Evolutionary conservation across 2,329 filamentous ascomycete species (phyloP), one percentile per base, ranked within the genome.

Genomic region (Fusarium kyushuense): DNA sequence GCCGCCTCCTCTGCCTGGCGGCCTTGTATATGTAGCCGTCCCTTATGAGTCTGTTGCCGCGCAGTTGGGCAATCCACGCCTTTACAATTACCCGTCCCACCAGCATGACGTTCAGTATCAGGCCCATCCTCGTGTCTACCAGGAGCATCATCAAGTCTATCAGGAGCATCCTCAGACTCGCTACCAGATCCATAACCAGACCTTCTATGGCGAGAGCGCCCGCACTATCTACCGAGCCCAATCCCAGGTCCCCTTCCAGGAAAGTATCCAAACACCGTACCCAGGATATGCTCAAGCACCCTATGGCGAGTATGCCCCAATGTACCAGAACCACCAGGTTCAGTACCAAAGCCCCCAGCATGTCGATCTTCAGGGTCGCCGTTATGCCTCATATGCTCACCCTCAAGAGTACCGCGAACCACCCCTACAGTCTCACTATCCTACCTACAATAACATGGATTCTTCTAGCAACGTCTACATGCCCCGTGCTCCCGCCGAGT

Each of bases 351-450:
- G 14, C 9, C 11, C 17, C n/a, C 35, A 23, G 4, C 54, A 35
- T 19, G 47, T 38, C 19, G 13, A 51, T 12, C 21, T 14, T 30
- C 53, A 38, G 11, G 36, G 30, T 17, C 51, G 52, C 11, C 60
- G 36, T 16, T 38, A 40, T n/a, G 38, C 52, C n/a, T 43, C 58
- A 14, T 63, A 63, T 16, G n/a, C 32, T n/a, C 58, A 43, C 12
- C 58, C 35, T 12, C 19, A 36, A 23, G 56, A 54, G 21, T 23
- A 62, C 17, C 33, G 27, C n/a, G 58, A 35, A 5, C 32, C n/a
- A 16, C 19, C 27, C 25, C 25, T 19, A 3, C 25, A 7, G 8
- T 16, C 29, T n/a, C 61, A 53, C 6, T 54, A 52, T 25, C 27
- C 19, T 14, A 19, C 33, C 21, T 51, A 64, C 17, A 56, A 21